These are phyloP conservation scores for Aspergillus bombycis DNA, from an alignment of 2,329 filamentous ascomycete species.

Conservation along the genomic window DNA sequence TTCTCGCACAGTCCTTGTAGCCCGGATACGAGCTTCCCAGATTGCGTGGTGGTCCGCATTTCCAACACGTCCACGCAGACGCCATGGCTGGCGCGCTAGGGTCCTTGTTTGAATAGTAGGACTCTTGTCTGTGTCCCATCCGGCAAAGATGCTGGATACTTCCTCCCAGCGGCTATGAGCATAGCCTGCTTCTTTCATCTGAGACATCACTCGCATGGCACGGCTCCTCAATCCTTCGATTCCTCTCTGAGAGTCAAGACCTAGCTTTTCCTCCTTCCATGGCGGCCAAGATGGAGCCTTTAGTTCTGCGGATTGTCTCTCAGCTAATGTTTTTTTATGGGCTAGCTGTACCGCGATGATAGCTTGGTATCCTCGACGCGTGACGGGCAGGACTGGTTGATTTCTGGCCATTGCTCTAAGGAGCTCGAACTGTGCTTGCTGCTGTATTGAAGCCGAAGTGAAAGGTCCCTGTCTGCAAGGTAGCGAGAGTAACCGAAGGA, in stretches of 20 bases:
- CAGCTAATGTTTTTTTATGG: constrained; percentile 58
- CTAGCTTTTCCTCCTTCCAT: constrained; percentile 65
- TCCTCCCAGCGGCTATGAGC: constrained; percentile 54
- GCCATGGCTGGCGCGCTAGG: constrained; percentile 39
- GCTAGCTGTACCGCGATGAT: constrained; percentile 60
- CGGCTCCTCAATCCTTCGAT: constrained; percentile 60
- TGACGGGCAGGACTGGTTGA: constrained; percentile 58
- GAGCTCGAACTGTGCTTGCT: constrained; percentile 61
- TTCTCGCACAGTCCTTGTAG: constrained; percentile 64
- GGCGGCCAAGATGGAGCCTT: constrained; percentile 67
- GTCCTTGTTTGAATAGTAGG: constrained; percentile 65
- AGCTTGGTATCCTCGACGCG: constrained; percentile 60
- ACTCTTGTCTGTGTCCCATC: constrained; percentile 66
- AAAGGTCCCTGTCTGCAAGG: constrained; percentile 55
- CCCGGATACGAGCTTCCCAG: constrained; percentile 62
- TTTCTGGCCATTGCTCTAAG: constrained; percentile 60
- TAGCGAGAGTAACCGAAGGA: constrained; percentile 53
- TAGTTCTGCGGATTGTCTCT: constrained; percentile 61
- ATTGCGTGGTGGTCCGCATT: constrained; percentile 36
- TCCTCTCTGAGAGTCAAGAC: constrained; percentile 61
- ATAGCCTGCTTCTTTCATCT: constrained; percentile 65
- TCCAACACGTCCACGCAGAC: constrained; percentile 20
- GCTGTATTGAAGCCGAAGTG: constrained; percentile 51
- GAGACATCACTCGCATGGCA: constrained; percentile 57
- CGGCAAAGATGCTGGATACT: constrained; percentile 57